phyloP scores from a whole-genome alignment of 2,329 filamentous ascomycete genomes.

The Botryotinia convoluta region DNA sequence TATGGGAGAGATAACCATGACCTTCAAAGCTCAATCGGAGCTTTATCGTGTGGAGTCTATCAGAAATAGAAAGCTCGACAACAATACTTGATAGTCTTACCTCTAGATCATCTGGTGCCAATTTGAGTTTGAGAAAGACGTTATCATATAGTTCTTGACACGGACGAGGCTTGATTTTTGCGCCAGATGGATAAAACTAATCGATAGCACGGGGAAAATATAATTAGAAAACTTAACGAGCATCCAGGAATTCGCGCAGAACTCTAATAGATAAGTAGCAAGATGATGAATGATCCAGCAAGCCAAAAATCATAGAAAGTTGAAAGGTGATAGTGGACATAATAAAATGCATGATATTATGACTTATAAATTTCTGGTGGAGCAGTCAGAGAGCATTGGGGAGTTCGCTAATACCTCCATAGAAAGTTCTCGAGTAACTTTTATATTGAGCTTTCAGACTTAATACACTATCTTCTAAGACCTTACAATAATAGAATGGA shows the following conservation, averaged over 20 bases:
- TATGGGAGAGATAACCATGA: neutral
- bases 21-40: neutral
- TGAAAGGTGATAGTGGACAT: neutral
- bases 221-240: neutral
- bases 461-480: neutral
- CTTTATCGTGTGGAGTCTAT: neutral
- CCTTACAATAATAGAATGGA: neutral
- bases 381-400: neutral
- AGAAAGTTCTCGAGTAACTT: neutral
- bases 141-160: neutral
- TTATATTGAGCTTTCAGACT: neutral
- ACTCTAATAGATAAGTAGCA: neutral
- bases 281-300: neutral
- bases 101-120: neutral
- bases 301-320: neutral
- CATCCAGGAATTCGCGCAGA: neutral
- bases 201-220: neutral
- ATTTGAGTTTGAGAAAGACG: neutral
- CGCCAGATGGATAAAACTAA: neutral
- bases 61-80: neutral
- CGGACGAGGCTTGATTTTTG: neutral
- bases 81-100: neutral
- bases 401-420: neutral
- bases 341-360: neutral
- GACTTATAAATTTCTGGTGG: neutral